Conservation (phyloP, 2,329 filamentous ascomycete genomes). For the Metarhizium sp. region DNA sequence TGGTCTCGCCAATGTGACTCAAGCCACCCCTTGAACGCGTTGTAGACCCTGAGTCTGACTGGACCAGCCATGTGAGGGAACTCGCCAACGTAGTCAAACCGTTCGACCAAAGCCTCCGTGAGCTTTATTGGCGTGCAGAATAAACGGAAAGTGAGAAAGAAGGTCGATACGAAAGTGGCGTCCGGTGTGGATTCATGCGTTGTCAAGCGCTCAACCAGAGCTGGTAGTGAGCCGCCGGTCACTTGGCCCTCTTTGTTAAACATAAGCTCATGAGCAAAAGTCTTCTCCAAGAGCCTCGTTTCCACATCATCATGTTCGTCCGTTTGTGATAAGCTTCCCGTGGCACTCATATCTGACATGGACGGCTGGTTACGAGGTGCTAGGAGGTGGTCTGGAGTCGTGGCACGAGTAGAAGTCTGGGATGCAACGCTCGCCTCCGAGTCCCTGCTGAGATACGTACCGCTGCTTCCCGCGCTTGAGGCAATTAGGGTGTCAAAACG, state of each 20-base stretch:
- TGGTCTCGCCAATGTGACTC: conserved; percentile 90
- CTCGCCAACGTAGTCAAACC: conserved; percentile 85
- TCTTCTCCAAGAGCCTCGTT: conserved; percentile 78
- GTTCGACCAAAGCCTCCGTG: conserved; percentile 73
- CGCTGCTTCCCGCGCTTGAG: conserved; percentile 69
- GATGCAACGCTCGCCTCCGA: conserved; percentile 76
- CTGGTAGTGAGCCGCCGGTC: conserved; percentile 82
- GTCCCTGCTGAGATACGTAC: conserved; percentile 69
- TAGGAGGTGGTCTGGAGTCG: conserved; percentile 63
- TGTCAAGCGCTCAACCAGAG: conserved; percentile 88
- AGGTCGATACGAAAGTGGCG: conserved; percentile 82
- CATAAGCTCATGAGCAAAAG: conserved; percentile 82
- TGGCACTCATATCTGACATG: conserved; percentile 57
- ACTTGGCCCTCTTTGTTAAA: conserved; percentile 92
- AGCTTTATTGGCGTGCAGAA: conserved; percentile 78
- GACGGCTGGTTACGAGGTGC: conserved; percentile 51
- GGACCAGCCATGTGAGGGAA: conserved; percentile 64
- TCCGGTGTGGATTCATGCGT: conserved; percentile 90
- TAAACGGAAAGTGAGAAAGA: conserved; percentile 91
- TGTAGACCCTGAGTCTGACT: conserved; percentile 85
- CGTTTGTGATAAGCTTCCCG: conserved; percentile 54
- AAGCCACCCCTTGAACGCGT: conserved; percentile 94
- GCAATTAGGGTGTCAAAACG: conserved; percentile 62
- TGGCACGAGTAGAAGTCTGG: conserved; percentile 76
- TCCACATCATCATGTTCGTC: conserved; percentile 77